Evolutionary conservation across 768 basidiomycete species (phyloP).

Genomic region (Epithele typhae): DNA sequence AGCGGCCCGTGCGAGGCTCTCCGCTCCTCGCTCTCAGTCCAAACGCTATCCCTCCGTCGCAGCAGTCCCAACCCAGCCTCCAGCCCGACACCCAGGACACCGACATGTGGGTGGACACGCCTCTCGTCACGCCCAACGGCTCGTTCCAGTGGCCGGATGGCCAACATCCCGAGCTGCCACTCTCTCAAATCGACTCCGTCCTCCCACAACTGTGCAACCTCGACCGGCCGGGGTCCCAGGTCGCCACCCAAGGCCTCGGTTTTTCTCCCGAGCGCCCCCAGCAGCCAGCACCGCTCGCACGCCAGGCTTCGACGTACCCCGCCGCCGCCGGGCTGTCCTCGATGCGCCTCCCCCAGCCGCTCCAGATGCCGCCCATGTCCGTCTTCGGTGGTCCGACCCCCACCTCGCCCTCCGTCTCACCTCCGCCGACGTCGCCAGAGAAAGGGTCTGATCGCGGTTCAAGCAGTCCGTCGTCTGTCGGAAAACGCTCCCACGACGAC

Average conservation of each 20-base stretch:
- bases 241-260: constrained; percentile 36
- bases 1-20: background rate
- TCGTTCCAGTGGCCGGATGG: constrained; percentile 41
- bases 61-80: constrained; percentile 1
- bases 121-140: constrained; percentile 51
- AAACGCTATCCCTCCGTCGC: background rate
- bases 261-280: constrained; percentile 24
- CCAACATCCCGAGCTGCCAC: constrained; percentile 29
- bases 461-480: too few relatives aligned
- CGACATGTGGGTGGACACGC: constrained; percentile 45
- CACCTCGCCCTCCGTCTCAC: too few relatives aligned
- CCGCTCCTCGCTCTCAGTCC: constrained; percentile 1
- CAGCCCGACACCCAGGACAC: constrained; percentile 38
- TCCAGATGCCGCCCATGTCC: too few relatives aligned
- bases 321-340: too few relatives aligned
- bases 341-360: too few relatives aligned
- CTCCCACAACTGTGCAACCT: constrained; percentile 20
- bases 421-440: too few relatives aligned
- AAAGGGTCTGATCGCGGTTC: too few relatives aligned
- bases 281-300: too few relatives aligned
- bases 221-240: constrained; percentile 22
- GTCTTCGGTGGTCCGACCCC: too few relatives aligned
- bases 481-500: too few relatives aligned
- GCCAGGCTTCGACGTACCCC: too few relatives aligned
- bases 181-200: constrained; percentile 34